Conservation (phyloP, 805 yeast genomes). For the Kodamaea kaohsiungensis region DNA sequence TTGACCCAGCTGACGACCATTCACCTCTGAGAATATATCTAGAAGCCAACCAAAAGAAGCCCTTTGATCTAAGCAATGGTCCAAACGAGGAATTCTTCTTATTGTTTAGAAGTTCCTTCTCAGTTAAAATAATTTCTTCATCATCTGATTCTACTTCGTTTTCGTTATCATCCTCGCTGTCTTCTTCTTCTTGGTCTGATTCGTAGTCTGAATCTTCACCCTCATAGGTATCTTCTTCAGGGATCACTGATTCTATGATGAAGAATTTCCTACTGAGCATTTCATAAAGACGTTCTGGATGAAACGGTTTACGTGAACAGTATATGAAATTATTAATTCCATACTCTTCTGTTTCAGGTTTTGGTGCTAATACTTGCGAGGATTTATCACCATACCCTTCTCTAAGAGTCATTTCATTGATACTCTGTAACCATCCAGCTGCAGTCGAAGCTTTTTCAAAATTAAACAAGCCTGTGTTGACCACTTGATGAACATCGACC, state of each 20-base stretch:
- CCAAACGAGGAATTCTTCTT: slow-evolving; percentile 39
- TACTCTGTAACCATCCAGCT: slow-evolving; percentile 47
- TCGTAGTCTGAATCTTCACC: slow-evolving; percentile 11
- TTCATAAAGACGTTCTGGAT: slow-evolving; percentile 43
- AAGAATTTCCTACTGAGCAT: slow-evolving; percentile 37
- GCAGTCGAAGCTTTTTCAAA: slow-evolving; percentile 44
- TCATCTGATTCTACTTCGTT: slow-evolving; percentile 17
- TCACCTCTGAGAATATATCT: slow-evolving; percentile 43
- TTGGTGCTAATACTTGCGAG: slow-evolving; percentile 30
- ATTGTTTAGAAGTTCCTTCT: slow-evolving; percentile 30
- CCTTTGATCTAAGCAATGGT: slow-evolving; percentile 41
- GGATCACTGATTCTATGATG: slow-evolving; percentile 21
- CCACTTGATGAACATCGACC: slow-evolving; percentile 34
- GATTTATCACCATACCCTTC: slow-evolving; percentile 28
- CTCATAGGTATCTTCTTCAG: slow-evolving; percentile 16
- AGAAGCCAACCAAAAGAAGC: slow-evolving; percentile 48
- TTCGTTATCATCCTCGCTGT: slow-evolving; percentile 16
- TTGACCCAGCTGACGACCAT: slow-evolving; percentile 46
- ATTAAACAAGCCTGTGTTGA: slow-evolving; percentile 38
- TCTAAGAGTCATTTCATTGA: slow-evolving; percentile 37
- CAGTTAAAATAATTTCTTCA: slow-evolving; percentile 14
- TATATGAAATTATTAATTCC: slow-evolving; percentile 47
- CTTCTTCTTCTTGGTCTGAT: slow-evolving; percentile 12
- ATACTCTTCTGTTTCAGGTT: slow-evolving; percentile 49
- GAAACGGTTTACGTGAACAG: slow-evolving; percentile 43